Evolutionary conservation across 78 protist genomes (phyloP).

Genomic region (Blattamonas nauphoetae): DNA sequence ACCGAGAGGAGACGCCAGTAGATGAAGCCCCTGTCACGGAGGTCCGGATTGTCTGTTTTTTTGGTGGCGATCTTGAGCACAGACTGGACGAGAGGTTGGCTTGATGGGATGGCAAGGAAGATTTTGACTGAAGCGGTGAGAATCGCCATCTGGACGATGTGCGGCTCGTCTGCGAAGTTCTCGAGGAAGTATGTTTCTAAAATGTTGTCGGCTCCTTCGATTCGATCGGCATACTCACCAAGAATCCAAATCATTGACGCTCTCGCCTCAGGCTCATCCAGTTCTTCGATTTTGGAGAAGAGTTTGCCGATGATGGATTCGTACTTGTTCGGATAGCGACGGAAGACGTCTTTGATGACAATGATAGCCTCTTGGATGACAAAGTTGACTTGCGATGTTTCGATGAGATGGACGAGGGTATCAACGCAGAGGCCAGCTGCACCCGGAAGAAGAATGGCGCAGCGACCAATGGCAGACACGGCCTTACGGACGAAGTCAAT

Average conservation of each 20-base stretch:
- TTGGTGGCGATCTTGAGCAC: slow-evolving; percentile 79
- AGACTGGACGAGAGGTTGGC: slow-evolving; percentile 70
- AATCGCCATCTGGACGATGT: slow-evolving; percentile 85
- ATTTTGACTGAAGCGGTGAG: slow-evolving; percentile 94
- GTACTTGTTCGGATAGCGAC: slow-evolving; percentile 85
- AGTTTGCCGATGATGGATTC: slow-evolving; percentile 88
- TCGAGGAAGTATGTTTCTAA: slow-evolving; percentile 70
- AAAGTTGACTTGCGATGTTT: slow-evolving; percentile 82
- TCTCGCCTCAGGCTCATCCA: slow-evolving; percentile 98
- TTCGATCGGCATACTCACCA: slow-evolving; percentile 96
- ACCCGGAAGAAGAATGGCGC: slow-evolving; percentile 84
- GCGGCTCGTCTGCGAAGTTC: slow-evolving; percentile 68
- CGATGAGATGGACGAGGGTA: slow-evolving; percentile 82
- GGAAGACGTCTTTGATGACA: slow-evolving; percentile 93
- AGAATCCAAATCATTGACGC: slow-evolving; percentile 96
- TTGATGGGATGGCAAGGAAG: slow-evolving; percentile 71
- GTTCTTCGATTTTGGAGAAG: slow-evolving; percentile 89
- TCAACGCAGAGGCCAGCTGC: slow-evolving; percentile 72
- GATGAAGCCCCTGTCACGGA: slow-evolving; percentile 96
- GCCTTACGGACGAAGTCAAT: slow-evolving; percentile 92
- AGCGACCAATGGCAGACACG: slow-evolving; percentile 86
- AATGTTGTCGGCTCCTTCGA: slow-evolving; percentile 91
- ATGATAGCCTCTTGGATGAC: slow-evolving; percentile 98
- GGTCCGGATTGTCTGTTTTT: slow-evolving; percentile 91
- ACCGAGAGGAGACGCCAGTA: slow-evolving; percentile 94